Conservation (phyloP, 371 early-diverging fungal species). For the Vittaforma corneae region DNA sequence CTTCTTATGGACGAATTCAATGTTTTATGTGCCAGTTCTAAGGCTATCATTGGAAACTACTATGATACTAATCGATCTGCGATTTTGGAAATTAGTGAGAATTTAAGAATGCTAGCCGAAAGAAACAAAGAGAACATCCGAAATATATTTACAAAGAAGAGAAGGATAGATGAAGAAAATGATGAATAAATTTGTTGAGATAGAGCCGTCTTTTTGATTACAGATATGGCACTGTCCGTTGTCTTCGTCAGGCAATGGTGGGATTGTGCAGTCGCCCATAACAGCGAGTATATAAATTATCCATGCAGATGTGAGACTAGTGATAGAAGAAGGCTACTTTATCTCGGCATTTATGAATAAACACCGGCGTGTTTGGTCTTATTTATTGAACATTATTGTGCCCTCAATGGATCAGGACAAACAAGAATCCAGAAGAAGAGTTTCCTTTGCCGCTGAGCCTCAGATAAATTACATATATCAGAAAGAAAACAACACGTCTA, state of each 20-base stretch:
- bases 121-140: slow-evolving; percentile 1
- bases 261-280: too few relatives aligned
- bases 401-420: slow-evolving; percentile 30
- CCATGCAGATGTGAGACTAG: too few relatives aligned
- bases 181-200: too few relatives aligned
- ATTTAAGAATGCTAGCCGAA: neutral
- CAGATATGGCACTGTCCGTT: too few relatives aligned
- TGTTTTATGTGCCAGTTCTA: neutral
- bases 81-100: slow-evolving; percentile 2
- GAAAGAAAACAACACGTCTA: slow-evolving; percentile 7
- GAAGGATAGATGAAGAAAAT: too few relatives aligned
- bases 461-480: slow-evolving; percentile 29
- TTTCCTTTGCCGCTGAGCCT: slow-evolving; percentile 43
- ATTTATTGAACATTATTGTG: too few relatives aligned
- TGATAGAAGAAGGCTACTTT: too few relatives aligned
- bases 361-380: too few relatives aligned
- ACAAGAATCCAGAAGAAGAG: slow-evolving; percentile 26
- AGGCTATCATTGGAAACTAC: neutral
- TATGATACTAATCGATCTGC: neutral
- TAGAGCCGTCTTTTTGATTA: too few relatives aligned
- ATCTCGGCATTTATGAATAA: too few relatives aligned
- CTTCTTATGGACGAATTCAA: neutral
- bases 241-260: too few relatives aligned
- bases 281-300: too few relatives aligned
- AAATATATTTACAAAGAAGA: neutral